Evolutionary conservation across 768 basidiomycete species (phyloP), one percentile per base, ranked within the genome.

Genomic region (Pleurotus citrinopileatus): DNA sequence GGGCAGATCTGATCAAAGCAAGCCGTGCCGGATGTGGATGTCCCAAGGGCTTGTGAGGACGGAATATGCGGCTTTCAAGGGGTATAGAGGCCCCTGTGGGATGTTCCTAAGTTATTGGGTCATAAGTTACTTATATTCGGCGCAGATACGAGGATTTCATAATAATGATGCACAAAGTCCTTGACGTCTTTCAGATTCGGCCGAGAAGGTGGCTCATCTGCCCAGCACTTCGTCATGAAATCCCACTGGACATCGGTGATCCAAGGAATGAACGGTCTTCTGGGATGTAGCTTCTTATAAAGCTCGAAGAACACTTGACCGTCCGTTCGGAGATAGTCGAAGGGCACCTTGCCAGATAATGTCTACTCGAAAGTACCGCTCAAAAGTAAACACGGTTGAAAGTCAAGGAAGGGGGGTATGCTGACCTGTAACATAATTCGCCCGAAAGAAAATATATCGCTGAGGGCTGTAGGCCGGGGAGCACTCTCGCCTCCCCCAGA

Each of bases 1-100:
- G 51, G 17, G 58, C 77, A 29, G 65, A 63, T 36, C 51, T 67
- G 26, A 63, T 66, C 26, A 66, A 63, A 48, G 56, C 45, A 19
- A 19, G 17, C 9, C 38, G 38, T 17, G n/a, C 15, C 7, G 7
- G 7, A 7, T 34, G 7, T 15, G n/a, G n/a, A n/a, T n/a, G n/a
- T n/a, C n/a, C n/a, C n/a, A n/a, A n/a, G n/a, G n/a, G n/a, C n/a
- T n/a, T n/a, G n/a, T n/a, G n/a, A n/a, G n/a, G n/a, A n/a, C n/a
- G n/a, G n/a, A n/a, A n/a, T n/a, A n/a, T n/a, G n/a, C 32, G 32
- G 32, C 15, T 34, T 15, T 34, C 32, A 7, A 7, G 32, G 7
- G 7, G 32, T 34, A 34, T 34, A 34, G 32, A 34, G n/a, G n/a
- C n/a, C n/a, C n/a, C n/a, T n/a, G 15, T 34, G 32, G 32, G 32